Base-by-base conservation (phyloP, 1,284 basidiomycete species). In the Leccinum cinnamomeum region DNA sequence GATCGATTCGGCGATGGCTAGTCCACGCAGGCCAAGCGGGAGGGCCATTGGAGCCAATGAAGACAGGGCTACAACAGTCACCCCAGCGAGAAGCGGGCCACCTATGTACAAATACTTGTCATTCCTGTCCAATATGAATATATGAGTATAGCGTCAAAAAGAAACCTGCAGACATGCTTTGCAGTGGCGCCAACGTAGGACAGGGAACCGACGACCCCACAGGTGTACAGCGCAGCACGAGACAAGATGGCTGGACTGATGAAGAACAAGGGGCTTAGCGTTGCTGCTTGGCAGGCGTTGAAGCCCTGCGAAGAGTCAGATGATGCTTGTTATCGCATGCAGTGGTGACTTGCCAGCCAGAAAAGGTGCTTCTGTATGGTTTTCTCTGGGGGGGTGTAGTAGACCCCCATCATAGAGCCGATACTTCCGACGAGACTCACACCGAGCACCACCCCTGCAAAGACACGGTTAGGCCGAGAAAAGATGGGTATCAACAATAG, bases 141-240 rank as follows among this genome's bases (percentile, higher is more conserved):
- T 63, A 44, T 60, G 23, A 62, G 57, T 3, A n/a, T 14, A 5
- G 53, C 30, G 5, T 61, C 51, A 33, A 39, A 53, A 23, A 46
- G n/a, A 14, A 58, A 11, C 12, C 18, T 12, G 35, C 37, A 37
- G 44, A 74, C 83, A 67, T 66, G 88, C 89, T 81, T 89, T 33
- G 94, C 94, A 18, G 95, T 97, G 8, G 94, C 93, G 35, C 94
- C 94, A 30, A 97, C 85, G 72, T 94, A 97, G 41, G 89, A 90
- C 33, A 96, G 82, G 7, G 88, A 85, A 6, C 93, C 94, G 18
- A 95, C 88, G 3, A 95, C 84, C 53, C 94, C 94, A 53, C 88
- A 84, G 0, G 94, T 96, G 77, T 97, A 97, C 5, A 97, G 79
- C 11, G 92, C 94, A 8, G 94, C 95, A 48, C 94, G 86, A n/a